Evolutionary conservation across 148 eudicot species (phyloP).

Genomic region (Linanthus parryae): DNA sequence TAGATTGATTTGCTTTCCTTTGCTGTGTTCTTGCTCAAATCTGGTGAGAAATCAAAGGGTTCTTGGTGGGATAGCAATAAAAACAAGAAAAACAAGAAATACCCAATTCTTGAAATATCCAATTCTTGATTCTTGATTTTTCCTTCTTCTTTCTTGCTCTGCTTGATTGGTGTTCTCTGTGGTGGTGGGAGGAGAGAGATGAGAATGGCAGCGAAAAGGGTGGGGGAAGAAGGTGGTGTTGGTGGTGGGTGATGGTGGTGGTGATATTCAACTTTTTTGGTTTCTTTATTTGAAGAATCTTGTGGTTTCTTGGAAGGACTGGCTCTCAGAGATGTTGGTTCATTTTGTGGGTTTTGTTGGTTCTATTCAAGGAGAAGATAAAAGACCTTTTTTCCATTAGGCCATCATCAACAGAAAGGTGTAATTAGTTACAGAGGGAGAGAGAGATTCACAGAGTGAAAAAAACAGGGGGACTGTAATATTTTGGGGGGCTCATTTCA

Average conservation of each 20-base stretch:
- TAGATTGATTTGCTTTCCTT: constrained; percentile 10
- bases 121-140: not conserved
- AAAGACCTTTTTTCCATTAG: too few species aligned
- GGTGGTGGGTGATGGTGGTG: not conserved
- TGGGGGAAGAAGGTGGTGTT: not conserved
- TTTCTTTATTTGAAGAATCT: constrained; percentile 28
- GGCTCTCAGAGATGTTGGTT: constrained; percentile 5
- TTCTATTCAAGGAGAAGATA: not conserved
- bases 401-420: too few species aligned
- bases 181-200: not conserved
- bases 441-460: too few species aligned
- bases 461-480: too few species aligned
- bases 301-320: constrained; percentile 28
- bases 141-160: not conserved
- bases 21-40: too few species aligned
- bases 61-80: constrained; percentile 3
- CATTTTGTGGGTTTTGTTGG: constrained; percentile 3
- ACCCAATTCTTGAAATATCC: constrained; percentile 11
- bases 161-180: not conserved
- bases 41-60: too few species aligned
- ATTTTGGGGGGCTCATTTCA: too few species aligned
- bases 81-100: not conserved
- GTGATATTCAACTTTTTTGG: constrained; percentile 1
- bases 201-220: not conserved
- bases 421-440: too few species aligned